phyloP scores from a whole-genome alignment of 169 alveolate genomes.

The Plasmodium vivax region DNA sequence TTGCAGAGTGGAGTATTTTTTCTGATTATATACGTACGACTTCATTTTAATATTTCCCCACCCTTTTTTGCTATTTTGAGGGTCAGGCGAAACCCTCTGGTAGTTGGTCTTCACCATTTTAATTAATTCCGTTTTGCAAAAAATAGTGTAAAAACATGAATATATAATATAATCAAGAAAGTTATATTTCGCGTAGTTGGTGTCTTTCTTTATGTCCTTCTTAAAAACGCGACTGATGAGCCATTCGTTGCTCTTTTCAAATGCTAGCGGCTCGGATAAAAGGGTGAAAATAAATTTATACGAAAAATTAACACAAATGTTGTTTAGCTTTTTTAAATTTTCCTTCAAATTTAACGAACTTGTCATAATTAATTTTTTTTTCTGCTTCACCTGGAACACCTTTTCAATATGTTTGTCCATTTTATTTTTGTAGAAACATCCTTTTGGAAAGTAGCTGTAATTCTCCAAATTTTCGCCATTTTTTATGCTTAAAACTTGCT shows the following conservation, averaged over 20 bases:
- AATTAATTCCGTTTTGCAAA: conserved; percentile 52
- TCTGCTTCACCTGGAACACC: conserved; percentile 27
- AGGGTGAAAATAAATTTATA: conserved; percentile 37
- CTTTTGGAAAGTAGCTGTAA: conserved; percentile 27
- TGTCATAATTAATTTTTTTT: conserved; percentile 12
- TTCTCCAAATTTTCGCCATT: conserved; percentile 13
- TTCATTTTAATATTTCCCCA: conserved; percentile 12
- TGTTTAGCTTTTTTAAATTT: conserved; percentile 38
- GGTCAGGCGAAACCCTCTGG: neutral
- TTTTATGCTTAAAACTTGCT: conserved; percentile 23
- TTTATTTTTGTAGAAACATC: conserved; percentile 38
- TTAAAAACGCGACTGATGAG: conserved; percentile 20
- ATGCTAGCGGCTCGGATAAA: conserved; percentile 29
- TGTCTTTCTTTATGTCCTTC: conserved; percentile 39
- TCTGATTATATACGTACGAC: conserved; percentile 42
- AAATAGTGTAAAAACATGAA: conserved; percentile 42
- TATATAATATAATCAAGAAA: conserved; percentile 65
- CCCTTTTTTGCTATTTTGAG: neutral
- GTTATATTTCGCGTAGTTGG: conserved; percentile 31
- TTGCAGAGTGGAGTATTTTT: conserved; percentile 29
- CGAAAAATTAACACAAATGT: conserved; percentile 8
- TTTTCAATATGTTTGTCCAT: conserved; percentile 57
- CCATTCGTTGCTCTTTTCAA: conserved; percentile 17
- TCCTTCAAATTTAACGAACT: conserved; percentile 35
- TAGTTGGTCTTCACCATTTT: conserved; percentile 16